phyloP scores from a whole-genome alignment of 164 flowering plant species.

The Buxus sempervirens region DNA sequence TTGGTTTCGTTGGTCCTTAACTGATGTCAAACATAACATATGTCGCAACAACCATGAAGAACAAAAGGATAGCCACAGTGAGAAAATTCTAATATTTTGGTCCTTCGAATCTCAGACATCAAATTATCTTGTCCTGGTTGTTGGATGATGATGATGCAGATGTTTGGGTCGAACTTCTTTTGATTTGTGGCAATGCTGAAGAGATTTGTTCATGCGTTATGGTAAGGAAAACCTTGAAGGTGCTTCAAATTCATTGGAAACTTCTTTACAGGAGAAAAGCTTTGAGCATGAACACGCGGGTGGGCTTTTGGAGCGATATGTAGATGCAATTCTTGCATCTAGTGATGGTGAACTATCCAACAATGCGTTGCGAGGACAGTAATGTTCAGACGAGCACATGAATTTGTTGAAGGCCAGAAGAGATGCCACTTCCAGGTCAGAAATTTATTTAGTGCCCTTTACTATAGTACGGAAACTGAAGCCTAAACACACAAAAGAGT shows the following conservation, averaged over 20 bases:
- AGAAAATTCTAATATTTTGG: slow-evolving; percentile 6
- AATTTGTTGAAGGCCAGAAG: slow-evolving; percentile 44
- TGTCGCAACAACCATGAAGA: slow-evolving; percentile 18
- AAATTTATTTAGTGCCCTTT: slow-evolving; percentile 45
- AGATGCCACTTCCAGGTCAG: slow-evolving; percentile 45
- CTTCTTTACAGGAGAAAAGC: slow-evolving; percentile 24
- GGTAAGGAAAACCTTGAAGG: slow-evolving; percentile 15
- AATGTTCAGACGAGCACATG: slow-evolving; percentile 48
- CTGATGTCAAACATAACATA: slow-evolving; percentile 1
- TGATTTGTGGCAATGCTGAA: slow-evolving; percentile 28
- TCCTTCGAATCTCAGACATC: background rate
- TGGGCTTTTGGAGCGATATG: slow-evolving; percentile 46
- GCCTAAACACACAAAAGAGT: slow-evolving; percentile 22
- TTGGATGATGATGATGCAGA: background rate
- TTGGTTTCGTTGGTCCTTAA: slow-evolving; percentile 22
- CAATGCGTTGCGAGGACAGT: slow-evolving; percentile 46
- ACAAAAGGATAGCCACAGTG: background rate
- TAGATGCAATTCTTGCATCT: slow-evolving; percentile 34
- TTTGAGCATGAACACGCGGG: slow-evolving; percentile 48
- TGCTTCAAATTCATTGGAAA: slow-evolving; percentile 17
- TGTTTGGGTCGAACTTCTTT: background rate
- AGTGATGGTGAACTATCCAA: slow-evolving; percentile 49
- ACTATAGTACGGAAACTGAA: slow-evolving; percentile 46
- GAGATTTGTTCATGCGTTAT: slow-evolving; percentile 17
- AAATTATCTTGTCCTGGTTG: background rate